These are phyloP conservation scores for Fusarium sublunatum DNA, from an alignment of 2,329 filamentous ascomycete species.

Conservation along the genomic window DNA sequence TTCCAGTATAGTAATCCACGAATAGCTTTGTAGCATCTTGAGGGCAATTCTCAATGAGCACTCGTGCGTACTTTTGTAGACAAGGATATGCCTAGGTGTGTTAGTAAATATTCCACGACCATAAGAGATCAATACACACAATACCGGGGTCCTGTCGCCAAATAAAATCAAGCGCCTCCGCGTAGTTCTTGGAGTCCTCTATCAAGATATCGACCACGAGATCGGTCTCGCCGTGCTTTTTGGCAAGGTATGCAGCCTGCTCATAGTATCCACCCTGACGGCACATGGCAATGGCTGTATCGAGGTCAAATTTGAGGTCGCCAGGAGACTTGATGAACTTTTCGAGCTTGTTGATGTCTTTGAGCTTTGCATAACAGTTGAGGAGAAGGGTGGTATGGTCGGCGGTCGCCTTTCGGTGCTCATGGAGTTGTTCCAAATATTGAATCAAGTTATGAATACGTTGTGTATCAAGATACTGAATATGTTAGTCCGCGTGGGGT, in stretches of 20 bases:
- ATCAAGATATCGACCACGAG: slow-evolving; percentile 95
- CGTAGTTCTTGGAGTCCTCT: slow-evolving; percentile 92
- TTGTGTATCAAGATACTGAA: slow-evolving; percentile 91
- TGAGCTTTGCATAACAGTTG: slow-evolving; percentile 98
- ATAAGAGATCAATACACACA: slow-evolving; percentile 60
- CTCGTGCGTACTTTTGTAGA: slow-evolving; percentile 93
- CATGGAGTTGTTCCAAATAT: slow-evolving; percentile 95
- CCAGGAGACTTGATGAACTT: slow-evolving; percentile 96
- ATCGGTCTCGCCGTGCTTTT: slow-evolving; percentile 92
- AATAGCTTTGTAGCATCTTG: slow-evolving; percentile 86
- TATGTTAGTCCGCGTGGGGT: slow-evolving; percentile 43
- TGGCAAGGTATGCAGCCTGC: slow-evolving; percentile 93
- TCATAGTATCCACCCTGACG: slow-evolving; percentile 96
- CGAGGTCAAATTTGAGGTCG: slow-evolving; percentile 94
- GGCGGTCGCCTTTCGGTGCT: slow-evolving; percentile 90
- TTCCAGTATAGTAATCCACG: slow-evolving; percentile 92
- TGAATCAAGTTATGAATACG: slow-evolving; percentile 97
- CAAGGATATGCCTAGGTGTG: slow-evolving; percentile 78
- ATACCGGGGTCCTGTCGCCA: slow-evolving; percentile 84
- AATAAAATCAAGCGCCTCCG: slow-evolving; percentile 89
- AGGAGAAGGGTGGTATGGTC: slow-evolving; percentile 95
- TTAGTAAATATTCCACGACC: slow-evolving; percentile 46
- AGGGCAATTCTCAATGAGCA: slow-evolving; percentile 88
- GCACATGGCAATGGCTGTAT: slow-evolving; percentile 97
- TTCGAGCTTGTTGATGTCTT: slow-evolving; percentile 95